Evolutionary conservation across 495 filamentous ascomycete genomes (phyloP).

Genomic region (Immersiella caudata): DNA sequence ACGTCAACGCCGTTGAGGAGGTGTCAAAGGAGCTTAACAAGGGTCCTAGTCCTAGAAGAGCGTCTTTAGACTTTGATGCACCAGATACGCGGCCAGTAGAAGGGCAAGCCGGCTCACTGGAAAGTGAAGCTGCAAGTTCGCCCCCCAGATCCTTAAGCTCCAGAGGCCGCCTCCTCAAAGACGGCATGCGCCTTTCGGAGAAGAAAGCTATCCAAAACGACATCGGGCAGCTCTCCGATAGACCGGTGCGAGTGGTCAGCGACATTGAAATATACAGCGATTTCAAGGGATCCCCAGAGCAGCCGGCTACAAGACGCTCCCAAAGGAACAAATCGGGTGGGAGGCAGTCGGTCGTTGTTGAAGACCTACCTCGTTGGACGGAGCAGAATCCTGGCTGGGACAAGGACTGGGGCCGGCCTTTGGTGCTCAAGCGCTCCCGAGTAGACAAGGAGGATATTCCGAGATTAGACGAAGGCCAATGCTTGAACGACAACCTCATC

Average conservation of each 20-base stretch:
- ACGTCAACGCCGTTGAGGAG: not conserved
- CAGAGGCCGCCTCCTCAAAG: not conserved
- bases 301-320: not conserved
- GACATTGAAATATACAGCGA: not conserved
- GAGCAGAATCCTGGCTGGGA: conserved; percentile 46
- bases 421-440: conserved; percentile 71
- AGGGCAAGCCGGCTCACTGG: not conserved
- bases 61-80: not conserved
- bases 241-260: not conserved
- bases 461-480: conserved; percentile 80
- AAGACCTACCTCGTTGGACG: conserved; percentile 42
- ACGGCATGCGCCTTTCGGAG: not conserved
- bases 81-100: not conserved
- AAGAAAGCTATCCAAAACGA: not conserved
- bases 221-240: not conserved
- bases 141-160: not conserved
- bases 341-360: not conserved
- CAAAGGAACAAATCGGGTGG: conserved; percentile 7
- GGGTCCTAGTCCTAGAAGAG: not conserved
- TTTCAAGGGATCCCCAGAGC: not conserved
- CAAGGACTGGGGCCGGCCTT: conserved; percentile 54
- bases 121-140: not conserved
- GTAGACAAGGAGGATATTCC: conserved; percentile 79
- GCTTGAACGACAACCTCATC: conserved; percentile 90
- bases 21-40: not conserved